phyloP scores from a whole-genome alignment of 2,329 filamentous ascomycete species.

The Pseudocercospora musae region DNA sequence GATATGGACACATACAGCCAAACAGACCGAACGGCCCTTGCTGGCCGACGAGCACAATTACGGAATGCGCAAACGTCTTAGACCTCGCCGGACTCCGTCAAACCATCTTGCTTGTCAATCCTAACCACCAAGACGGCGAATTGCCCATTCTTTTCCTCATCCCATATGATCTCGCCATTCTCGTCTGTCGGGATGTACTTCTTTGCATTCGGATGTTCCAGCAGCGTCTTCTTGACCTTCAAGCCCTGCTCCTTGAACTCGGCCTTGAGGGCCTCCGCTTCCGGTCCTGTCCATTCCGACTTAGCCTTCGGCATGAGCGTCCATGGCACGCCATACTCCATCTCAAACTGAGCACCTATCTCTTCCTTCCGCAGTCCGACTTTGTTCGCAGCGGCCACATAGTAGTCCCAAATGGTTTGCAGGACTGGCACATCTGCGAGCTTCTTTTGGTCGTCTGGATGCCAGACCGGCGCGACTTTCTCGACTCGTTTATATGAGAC shows the following conservation, averaged over 20 bases:
- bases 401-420: neutral
- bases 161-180: neutral
- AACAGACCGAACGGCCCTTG: neutral
- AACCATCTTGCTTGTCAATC: neutral
- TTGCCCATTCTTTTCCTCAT: neutral
- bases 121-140: neutral
- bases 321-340: neutral
- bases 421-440: neutral
- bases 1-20: neutral
- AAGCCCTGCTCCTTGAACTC: neutral
- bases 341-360: neutral
- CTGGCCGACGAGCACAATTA: neutral
- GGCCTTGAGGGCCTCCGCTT: neutral
- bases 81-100: neutral
- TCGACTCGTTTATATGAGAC: neutral
- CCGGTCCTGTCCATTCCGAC: neutral
- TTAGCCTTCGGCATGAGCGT: neutral
- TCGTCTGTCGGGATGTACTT: neutral
- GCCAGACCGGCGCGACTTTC: neutral
- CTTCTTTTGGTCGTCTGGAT: neutral
- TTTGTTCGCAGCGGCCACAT: neutral
- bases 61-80: neutral
- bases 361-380: neutral
- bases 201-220: neutral
- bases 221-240: neutral